phyloP scores from a whole-genome alignment of 139 green algal genomes.

The Tetradesmus lagerheimii region DNA sequence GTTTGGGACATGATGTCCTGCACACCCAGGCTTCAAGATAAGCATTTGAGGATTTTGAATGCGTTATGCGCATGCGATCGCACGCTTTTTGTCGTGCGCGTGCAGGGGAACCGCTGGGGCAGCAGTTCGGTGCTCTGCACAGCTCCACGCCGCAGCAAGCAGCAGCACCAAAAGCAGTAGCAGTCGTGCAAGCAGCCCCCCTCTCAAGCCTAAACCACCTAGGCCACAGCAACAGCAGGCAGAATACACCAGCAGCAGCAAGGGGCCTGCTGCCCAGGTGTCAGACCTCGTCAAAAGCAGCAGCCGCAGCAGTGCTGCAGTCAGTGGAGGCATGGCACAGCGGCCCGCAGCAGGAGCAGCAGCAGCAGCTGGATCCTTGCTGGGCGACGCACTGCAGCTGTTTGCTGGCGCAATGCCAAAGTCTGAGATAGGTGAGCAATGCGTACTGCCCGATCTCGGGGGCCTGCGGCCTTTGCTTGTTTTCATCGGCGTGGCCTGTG shows the following conservation, averaged over 20 bases:
- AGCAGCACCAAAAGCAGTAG: conserved; percentile 7
- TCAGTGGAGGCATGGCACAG: not conserved
- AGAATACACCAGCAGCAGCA: conserved; percentile 15
- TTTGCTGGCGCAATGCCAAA: conserved; percentile 82
- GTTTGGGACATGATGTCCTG: not conserved
- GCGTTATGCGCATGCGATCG: not conserved
- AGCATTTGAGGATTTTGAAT: not conserved
- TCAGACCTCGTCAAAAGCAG: too few relatives aligned
- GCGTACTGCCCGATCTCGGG: not conserved
- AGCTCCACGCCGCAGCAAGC: not conserved
- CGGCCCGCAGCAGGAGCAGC: conserved; percentile 6
- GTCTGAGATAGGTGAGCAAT: conserved; percentile 75
- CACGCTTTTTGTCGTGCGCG: not conserved
- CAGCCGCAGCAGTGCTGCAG: not conserved
- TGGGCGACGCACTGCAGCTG: conserved; percentile 20
- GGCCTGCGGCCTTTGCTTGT: too few relatives aligned
- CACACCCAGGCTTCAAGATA: too few relatives aligned
- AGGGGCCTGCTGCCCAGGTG: not conserved
- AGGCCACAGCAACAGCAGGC: conserved; percentile 9
- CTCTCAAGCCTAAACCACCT: not conserved
- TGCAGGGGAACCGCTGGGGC: not conserved
- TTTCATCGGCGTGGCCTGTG: too few relatives aligned
- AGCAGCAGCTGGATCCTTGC: not conserved
- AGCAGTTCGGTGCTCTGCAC: not conserved
- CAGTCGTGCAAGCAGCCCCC: not conserved